Evolutionary conservation across 495 filamentous ascomycete genomes (phyloP).

Genomic region (Halenospora varia): DNA sequence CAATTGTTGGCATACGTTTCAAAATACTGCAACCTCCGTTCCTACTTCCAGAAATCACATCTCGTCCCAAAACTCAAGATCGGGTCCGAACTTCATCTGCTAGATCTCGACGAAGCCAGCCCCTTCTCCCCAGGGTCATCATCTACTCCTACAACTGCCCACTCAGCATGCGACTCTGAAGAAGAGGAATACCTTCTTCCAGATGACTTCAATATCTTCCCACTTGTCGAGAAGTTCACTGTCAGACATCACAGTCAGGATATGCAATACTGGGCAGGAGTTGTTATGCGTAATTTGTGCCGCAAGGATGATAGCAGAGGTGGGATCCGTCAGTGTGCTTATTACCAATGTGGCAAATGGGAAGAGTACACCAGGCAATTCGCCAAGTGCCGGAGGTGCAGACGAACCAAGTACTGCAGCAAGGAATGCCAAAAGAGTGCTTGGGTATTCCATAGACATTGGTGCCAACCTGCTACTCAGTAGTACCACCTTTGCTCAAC

Average conservation of each 20-base stretch:
- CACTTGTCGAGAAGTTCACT: conserved; percentile 96
- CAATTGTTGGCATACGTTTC: conserved; percentile 96
- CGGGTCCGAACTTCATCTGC: conserved; percentile 71
- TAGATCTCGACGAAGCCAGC: conserved; percentile 60
- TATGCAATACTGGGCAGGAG: conserved; percentile 99
- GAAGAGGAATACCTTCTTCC: conserved; percentile 90
- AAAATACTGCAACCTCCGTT: conserved; percentile 93
- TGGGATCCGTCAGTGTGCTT: conserved; percentile 93
- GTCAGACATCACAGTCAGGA: conserved; percentile 89
- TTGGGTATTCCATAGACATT: conserved; percentile 96
- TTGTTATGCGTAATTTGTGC: conserved; percentile 98
- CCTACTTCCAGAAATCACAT: conserved; percentile 93
- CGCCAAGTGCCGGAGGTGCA: conserved; percentile 93
- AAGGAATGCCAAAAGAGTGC: conserved; percentile 99
- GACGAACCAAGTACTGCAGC: conserved; percentile 98
- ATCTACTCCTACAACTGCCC: conserved; percentile 14
- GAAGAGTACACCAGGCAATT: conserved; percentile 94
- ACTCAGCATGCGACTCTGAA: conserved; percentile 28
- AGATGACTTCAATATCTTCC: conserved; percentile 97
- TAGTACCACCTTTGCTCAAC: conserved; percentile 27
- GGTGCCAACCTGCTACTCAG: conserved; percentile 77
- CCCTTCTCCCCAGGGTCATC: conserved; percentile 18
- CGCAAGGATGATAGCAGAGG: conserved; percentile 93
- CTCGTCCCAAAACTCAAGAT: conserved; percentile 91
- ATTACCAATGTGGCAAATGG: conserved; percentile 97